phyloP scores from a whole-genome alignment of 331 rosid species.

The Malus hybrid region DNA sequence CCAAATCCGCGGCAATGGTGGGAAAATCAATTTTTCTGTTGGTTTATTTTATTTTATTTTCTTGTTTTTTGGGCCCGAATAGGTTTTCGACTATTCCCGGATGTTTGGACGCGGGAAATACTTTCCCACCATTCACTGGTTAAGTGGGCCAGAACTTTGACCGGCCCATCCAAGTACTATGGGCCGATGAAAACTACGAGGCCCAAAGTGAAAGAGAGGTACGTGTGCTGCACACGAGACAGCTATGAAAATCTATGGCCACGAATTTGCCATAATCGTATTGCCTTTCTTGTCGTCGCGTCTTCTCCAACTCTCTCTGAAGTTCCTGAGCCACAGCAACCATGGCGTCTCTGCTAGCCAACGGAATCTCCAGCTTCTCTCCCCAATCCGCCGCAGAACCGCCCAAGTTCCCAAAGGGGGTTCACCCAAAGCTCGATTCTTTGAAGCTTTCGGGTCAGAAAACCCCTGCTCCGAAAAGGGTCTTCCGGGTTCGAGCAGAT shows the following conservation, averaged over 20 bases:
- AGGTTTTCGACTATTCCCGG: not conserved
- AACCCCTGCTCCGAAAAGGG: constrained; percentile 14
- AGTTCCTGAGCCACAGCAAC: constrained; percentile 1
- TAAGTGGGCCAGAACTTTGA: no score
- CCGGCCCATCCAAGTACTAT: no score
- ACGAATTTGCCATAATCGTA: not conserved
- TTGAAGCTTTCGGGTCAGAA: constrained; percentile 11
- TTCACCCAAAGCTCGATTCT: constrained; percentile 19
- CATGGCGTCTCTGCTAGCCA: constrained; percentile 68
- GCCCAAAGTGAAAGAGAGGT: not conserved
- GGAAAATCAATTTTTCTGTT: not conserved
- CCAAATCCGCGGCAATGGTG: not conserved
- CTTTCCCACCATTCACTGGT: no score
- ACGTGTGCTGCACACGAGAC: constrained; percentile 30
- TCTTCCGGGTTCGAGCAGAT: constrained; percentile 48
- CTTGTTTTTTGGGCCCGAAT: not conserved
- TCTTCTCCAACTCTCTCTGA: not conserved
- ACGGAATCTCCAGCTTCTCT: constrained; percentile 50
- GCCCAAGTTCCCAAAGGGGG: constrained; percentile 22
- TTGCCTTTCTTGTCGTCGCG: not conserved
- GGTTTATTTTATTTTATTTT: not conserved
- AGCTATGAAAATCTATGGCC: constrained; percentile 9
- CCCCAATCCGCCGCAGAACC: constrained; percentile 39
- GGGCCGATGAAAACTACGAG: no score
- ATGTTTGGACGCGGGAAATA: no score